A percentile compares a stretch with the other conserved stretches of the same genome.
These are phyloP conservation scores for Berberis thunbergii DNA, from an alignment of 164 flowering plant genomes.

Conservation along the genomic window DNA sequence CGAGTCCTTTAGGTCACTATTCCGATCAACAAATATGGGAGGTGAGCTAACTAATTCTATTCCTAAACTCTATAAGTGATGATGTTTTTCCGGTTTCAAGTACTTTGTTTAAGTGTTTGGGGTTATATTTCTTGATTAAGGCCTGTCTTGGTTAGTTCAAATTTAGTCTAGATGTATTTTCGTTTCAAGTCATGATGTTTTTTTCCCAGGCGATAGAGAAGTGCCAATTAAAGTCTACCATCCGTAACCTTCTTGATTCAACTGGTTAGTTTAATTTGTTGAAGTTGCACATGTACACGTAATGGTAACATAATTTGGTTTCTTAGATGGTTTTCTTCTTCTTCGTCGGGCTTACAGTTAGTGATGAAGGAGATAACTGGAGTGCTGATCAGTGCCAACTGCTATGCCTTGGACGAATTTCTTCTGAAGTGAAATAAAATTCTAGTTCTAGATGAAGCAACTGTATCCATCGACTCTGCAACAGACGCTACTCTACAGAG, in stretches of 20 bases:
- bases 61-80: too few relatives aligned
- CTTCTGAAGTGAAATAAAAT: constrained; percentile 58
- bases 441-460: constrained; percentile 82
- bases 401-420: constrained; percentile 70
- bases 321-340: background rate
- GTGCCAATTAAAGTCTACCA: constrained; percentile 59
- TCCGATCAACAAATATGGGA: constrained; percentile 75
- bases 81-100: too few relatives aligned
- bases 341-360: constrained; percentile 30
- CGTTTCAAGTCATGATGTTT: background rate
- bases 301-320: background rate
- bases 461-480: constrained; percentile 79
- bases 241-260: constrained; percentile 49
- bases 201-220: constrained; percentile 54
- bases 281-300: background rate
- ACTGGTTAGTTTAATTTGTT: constrained; percentile 34
- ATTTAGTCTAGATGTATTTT: too few relatives aligned
- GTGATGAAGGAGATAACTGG: constrained; percentile 87
- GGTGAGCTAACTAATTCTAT: constrained; percentile 28
- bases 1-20: constrained; percentile 72
- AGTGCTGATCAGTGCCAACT: constrained; percentile 82
- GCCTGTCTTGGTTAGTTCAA: too few relatives aligned
- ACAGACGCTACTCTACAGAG: constrained; percentile 69
- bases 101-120: too few relatives aligned
- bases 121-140: too few relatives aligned